A percentile compares a stretch with the other conserved stretches of the same genome.
Conservation (phyloP, 2,329 filamentous ascomycete species). For the Calonectria pseudoturangicola region DNA sequence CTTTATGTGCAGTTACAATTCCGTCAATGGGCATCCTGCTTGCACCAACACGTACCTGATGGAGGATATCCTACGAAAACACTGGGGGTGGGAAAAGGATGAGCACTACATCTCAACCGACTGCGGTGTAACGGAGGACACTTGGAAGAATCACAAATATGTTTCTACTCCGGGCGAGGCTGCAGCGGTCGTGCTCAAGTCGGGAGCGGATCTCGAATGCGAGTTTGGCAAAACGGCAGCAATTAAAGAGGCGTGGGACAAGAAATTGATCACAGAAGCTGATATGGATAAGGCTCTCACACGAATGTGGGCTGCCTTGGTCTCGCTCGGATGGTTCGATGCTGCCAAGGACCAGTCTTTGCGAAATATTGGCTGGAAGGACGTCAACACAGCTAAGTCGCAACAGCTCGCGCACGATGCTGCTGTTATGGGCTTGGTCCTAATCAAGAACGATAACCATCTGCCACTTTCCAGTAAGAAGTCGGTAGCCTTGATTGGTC, state of each 20-base stretch:
- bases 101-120: slow-evolving; percentile 19
- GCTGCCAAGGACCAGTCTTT: slow-evolving; percentile 1
- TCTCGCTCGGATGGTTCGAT: slow-evolving; percentile 11
- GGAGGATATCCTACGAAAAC: slow-evolving; percentile 3
- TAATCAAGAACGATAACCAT: neutral
- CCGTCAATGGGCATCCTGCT: slow-evolving; percentile 7
- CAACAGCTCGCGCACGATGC: slow-evolving; percentile 4
- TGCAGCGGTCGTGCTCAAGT: neutral
- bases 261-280: neutral
- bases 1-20: slow-evolving; percentile 17
- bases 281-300: slow-evolving; percentile 22
- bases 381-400: neutral
- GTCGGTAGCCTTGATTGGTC: slow-evolving; percentile 1
- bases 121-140: slow-evolving; percentile 13
- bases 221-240: slow-evolving; percentile 3
- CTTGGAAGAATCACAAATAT: slow-evolving; percentile 6
- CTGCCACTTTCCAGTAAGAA: neutral
- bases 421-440: neutral
- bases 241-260: slow-evolving; percentile 5
- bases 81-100: slow-evolving; percentile 18
- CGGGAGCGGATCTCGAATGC: slow-evolving; percentile 5
- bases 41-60: slow-evolving; percentile 18
- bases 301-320: neutral
- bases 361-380: slow-evolving; percentile 1
- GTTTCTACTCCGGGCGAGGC: slow-evolving; percentile 5